Evolutionary conservation across 306 rosid genomes (phyloP).

Genomic region (Clitoria ternatea): DNA sequence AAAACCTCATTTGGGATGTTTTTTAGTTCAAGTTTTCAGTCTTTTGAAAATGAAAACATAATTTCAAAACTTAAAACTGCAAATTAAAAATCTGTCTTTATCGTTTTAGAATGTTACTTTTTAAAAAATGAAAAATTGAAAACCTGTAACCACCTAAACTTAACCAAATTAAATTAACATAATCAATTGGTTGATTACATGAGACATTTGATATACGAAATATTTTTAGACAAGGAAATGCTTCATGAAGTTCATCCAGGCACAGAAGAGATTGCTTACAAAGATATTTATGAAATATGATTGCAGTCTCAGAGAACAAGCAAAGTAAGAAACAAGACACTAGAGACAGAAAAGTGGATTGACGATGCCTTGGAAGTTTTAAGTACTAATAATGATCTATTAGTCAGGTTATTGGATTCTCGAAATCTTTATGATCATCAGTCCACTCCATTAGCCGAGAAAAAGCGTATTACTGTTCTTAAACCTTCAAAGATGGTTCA

Average conservation of each 20-base stretch:
- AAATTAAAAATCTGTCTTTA: no score
- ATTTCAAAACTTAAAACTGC: no score
- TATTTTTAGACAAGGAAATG: slow-evolving; percentile 58
- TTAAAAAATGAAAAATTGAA: no score
- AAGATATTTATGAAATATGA: slow-evolving; percentile 74
- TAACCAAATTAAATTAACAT: no score
- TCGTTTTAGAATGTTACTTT: no score
- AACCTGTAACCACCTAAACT: no score
- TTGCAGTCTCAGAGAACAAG: slow-evolving; percentile 53
- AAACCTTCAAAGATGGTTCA: slow-evolving; percentile 83
- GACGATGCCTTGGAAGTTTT: slow-evolving; percentile 87
- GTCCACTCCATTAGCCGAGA: slow-evolving; percentile 61
- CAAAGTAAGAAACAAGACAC: slow-evolving; percentile 52
- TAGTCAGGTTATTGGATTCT: slow-evolving; percentile 72
- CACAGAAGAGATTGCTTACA: slow-evolving; percentile 51
- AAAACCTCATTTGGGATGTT: no score
- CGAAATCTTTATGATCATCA: slow-evolving; percentile 60
- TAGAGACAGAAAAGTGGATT: slow-evolving; percentile 54
- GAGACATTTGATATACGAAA: no score
- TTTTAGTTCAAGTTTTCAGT: no score
- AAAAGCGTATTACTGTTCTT: slow-evolving; percentile 91
- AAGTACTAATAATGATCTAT: slow-evolving; percentile 77
- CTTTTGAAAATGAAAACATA: no score
- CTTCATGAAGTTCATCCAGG: slow-evolving; percentile 49
- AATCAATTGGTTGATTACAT: no score